Evolutionary conservation across 2,329 filamentous ascomycete species (phyloP), one percentile per base, ranked within the genome.

Genomic region (Cercospora sojina): DNA sequence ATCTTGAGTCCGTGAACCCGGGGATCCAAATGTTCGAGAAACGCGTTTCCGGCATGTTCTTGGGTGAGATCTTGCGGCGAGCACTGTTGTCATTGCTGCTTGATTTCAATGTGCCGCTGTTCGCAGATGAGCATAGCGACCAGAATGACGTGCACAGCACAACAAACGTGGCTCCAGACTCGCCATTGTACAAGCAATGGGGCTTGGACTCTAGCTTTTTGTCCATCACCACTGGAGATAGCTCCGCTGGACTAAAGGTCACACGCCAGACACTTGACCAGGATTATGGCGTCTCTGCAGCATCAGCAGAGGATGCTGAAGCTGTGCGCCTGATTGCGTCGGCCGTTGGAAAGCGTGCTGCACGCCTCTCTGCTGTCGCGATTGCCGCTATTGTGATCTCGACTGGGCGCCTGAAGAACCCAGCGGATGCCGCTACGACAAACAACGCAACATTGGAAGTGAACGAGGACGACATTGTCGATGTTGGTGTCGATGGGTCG

Each of bases 21-120:
- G 95, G 95, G 27, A 88, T 96, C 68, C 95, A 99, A 77, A 97
- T 98, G 91, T 99, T 98, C 76, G 95, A 99, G 83, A 99, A 99
- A 85, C 91, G 94, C 57, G 90, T 99, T 16, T 97, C 93, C 0
- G 95, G 95, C 78, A 98, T 99, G 94, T 99, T 98, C 82, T 80
- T 99, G 58, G 95, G 95, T 63, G 95, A 99, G 79, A 93, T 98
- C 69, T 85, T 97, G 64, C 90, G 95, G 63, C 85, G 92, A 53
- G 88, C 89, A 16, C 82, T 97, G 23, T 78, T 95, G 59, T 84
- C 88, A 65, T 85, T 97, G 77, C 82, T 93, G 74, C 85, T 90
- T 73, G 85, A 91, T 72, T 83, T 88, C 29, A 78, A 84, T 0
- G 81, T 90, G 6, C 84, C 88, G 2, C 85, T 97, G 38, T 96